Conservation (phyloP, 768 basidiomycete species). For the Sarcodon aspratus region DNA sequence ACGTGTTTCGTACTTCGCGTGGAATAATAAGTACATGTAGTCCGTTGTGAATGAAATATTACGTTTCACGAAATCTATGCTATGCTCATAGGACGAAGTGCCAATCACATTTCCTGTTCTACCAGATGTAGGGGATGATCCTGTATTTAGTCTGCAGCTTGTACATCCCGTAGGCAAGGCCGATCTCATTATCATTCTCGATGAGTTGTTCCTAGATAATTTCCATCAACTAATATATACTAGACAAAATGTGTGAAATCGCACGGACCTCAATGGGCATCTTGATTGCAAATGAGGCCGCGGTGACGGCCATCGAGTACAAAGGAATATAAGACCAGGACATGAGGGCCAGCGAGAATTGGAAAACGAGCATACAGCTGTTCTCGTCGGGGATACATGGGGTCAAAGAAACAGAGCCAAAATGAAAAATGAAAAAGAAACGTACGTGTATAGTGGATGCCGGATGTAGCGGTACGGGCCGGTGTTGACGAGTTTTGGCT, state of each 20-base stretch:
- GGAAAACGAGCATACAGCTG: not conserved
- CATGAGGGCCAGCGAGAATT: not conserved
- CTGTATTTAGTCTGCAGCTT: not conserved
- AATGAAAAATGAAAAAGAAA: not conserved
- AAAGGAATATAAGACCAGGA: not conserved
- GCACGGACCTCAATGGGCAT: not conserved
- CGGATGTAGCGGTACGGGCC: slow-evolving; percentile 18
- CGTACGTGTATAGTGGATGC: slow-evolving; percentile 16
- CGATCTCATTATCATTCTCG: not conserved
- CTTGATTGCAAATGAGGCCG: not conserved
- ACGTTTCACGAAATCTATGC: too few species aligned
- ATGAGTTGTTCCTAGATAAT: not conserved
- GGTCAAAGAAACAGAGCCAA: not conserved
- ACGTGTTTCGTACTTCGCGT: too few species aligned
- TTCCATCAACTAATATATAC: too few species aligned
- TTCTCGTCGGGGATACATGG: not conserved
- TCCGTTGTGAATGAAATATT: too few species aligned
- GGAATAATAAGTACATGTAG: too few species aligned
- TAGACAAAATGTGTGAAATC: too few species aligned
- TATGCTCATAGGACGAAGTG: too few species aligned
- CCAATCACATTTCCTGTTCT: too few species aligned
- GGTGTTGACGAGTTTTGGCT: slow-evolving; percentile 12
- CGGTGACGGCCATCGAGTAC: not conserved
- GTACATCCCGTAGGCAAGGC: not conserved
- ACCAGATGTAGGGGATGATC: not conserved